Base-by-base conservation (phyloP, 768 basidiomycete species). In the Serpula lacrymans region DNA sequence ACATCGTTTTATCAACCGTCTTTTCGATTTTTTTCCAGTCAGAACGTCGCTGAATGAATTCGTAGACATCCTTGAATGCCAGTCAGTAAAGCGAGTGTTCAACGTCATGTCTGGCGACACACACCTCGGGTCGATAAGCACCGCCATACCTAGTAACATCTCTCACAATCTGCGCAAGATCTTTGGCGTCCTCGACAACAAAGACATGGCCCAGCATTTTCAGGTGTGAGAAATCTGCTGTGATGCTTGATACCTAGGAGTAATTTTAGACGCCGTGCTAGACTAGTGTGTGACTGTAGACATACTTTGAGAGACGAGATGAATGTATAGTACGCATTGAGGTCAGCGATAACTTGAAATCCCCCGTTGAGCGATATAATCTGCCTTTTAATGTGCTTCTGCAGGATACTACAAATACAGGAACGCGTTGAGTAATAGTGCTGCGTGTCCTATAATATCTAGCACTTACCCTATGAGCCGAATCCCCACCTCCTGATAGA, bases 21-120 rank as follows among this genome's bases (percentile, higher is more conserved):
- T 91, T 95, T 61, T 98, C 94, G 45, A 98, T 98, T 69, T 89
- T 94, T 68, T 96, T 95, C 95, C 95, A 98, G 60, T 99, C 95
- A 6, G 89, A 87, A 24, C 94, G 75, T 16, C 94, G 72, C 57
- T 93, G 90, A 53, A 97, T 88, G 53, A 97, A 95, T 61, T 98
- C 95, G 59, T 97, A 97, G 37, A 97, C 74, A 57, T 97, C 95
- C 80, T 84, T 32, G 24, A 17, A 29, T 8, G 38, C 7, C 16
- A 46, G 11, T 22, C 5, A n/a, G 20, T 11, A 12, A 14, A 12
- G 26, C 5, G 32, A 30, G 14, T 3, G 16, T 7, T 14, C n/a
- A 17, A 22, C 13, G 24, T 33, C 27, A 4, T n/a, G n/a, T n/a
- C n/a, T 8, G 13, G 41, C 2, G 5, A 28, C 11, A 45, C 67